A percentile compares a stretch with the other conserved stretches of the same genome.
Evolutionary conservation across 2,329 filamentous ascomycete species (phyloP).

Genomic region (Leptographium galeiforme): DNA sequence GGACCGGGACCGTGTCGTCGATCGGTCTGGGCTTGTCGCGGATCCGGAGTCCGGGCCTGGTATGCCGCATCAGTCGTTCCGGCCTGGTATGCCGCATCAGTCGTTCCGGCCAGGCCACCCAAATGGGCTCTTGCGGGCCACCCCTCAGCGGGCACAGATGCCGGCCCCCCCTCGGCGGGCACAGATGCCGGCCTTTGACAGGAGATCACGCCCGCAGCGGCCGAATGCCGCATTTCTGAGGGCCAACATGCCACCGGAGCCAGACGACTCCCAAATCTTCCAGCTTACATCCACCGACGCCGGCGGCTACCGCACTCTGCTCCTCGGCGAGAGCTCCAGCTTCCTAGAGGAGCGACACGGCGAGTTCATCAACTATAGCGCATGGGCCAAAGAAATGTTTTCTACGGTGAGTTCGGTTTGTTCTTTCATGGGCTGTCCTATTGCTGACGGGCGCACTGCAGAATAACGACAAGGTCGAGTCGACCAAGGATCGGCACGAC

Average conservation of each 20-base stretch:
- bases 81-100: too few species aligned
- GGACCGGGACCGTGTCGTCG: neutral
- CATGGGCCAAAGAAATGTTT: slow-evolving; percentile 16
- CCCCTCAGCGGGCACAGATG: too few species aligned
- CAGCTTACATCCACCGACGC: neutral
- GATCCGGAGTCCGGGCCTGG: too few species aligned
- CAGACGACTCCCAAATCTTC: neutral
- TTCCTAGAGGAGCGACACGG: slow-evolving; percentile 21
- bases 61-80: too few species aligned
- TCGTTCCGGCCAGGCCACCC: too few species aligned
- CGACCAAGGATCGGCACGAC: slow-evolving; percentile 30
- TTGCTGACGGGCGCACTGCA: neutral
- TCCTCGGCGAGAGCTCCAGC: slow-evolving; percentile 19
- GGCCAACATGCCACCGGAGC: too few species aligned
- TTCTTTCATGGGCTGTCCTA: neutral
- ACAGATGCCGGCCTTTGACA: too few species aligned
- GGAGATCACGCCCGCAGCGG: too few species aligned
- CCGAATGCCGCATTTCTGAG: too few species aligned
- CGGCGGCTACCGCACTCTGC: neutral
- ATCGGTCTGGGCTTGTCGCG: too few species aligned
- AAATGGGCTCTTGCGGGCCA: too few species aligned
- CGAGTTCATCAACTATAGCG: slow-evolving; percentile 17
- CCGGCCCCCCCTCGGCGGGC: too few species aligned
- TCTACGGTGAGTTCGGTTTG: neutral
- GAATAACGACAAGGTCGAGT: slow-evolving; percentile 24